Base-by-base conservation (phyloP, 148 eudicot genomes). In the Drosera capensis region DNA sequence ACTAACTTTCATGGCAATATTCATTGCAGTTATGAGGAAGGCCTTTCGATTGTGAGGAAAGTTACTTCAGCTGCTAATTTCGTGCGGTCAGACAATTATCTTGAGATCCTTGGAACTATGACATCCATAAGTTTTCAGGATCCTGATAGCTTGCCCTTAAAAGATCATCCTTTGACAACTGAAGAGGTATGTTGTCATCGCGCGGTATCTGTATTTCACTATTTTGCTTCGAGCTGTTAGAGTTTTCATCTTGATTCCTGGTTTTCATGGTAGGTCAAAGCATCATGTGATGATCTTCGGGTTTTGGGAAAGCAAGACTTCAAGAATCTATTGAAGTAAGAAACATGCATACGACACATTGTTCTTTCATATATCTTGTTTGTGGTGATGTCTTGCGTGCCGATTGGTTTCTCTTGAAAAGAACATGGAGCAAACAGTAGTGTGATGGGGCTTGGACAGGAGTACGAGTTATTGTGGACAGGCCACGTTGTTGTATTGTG, bases 261-360 rank as follows among this genome's bases (percentile, higher is more conserved):
- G 19, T 59, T 46, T 50, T 49, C 18, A 45, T 54, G 40, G 40
- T 56, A 88, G 97, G 72, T 83, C 21, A 71, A 62, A 65, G 62
- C 72, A 45, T 67, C 83, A 3, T 88, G 97, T 65, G 94, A 88
- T 44, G 97, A 88, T 57, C 62, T 88, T 48, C 76, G 78, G 59
- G 94, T 88, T 36, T 46, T 83, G 53, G 88, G 79, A 49, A 88
- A 83, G 73, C 83, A 83, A 63, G 97, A 88, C 64, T 88, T 88
- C 68, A 88, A 78, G 71, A 75, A 83, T 55, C 79, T 88, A 48
- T 34, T 88, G 53, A 88, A 83, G 97, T 88, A 75, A 64, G 78
- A 7, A 37, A 23, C 40, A 14, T 45, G 2, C 9, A 25, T 20
- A 9, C 21, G 14, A n/a, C 22, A 18, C 12, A 19, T 30, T 16